Conservation (phyloP, 768 basidiomycete species). For the Serendipita indica region DNA sequence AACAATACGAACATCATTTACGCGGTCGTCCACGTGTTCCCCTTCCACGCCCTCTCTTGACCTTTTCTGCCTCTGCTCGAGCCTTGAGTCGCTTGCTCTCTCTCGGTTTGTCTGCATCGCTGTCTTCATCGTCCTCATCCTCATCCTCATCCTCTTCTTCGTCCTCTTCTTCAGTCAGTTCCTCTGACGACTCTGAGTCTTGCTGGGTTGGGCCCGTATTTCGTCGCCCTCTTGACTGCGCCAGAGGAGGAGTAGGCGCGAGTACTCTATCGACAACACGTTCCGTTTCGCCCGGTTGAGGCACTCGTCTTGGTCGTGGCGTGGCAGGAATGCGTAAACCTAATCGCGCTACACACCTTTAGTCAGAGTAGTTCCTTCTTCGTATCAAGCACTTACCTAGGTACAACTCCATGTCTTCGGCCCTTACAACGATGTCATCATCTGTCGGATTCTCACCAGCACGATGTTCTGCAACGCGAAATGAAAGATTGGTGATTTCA, state of each 20-base stretch:
- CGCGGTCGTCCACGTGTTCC: neutral
- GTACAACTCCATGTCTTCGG: neutral
- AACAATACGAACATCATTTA: neutral
- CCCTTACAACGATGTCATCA: neutral
- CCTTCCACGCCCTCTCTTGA: neutral
- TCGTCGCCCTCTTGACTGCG: neutral
- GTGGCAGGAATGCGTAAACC: neutral
- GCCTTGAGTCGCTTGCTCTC: neutral
- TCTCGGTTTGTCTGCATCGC: neutral
- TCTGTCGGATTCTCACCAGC: neutral
- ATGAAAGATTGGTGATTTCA: conserved; percentile 1
- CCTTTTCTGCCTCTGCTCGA: neutral
- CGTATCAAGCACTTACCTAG: neutral
- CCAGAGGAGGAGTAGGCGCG: neutral
- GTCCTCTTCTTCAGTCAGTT: conserved; percentile 16
- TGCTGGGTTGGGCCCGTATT: neutral
- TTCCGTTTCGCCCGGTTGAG: neutral
- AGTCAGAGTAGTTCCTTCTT: neutral
- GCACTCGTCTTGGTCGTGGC: neutral
- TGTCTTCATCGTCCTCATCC: conserved; percentile 19
- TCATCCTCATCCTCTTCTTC: conserved; percentile 25
- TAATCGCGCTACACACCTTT: neutral
- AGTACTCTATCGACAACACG: neutral
- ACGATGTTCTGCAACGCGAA: neutral
- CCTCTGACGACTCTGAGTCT: neutral